Percentiles rank a stretch among this genome's conserved stretches.
These are phyloP conservation scores for Clavariopsis aquatica DNA, from an alignment of 495 filamentous ascomycete genomes.

Conservation along the genomic window DNA sequence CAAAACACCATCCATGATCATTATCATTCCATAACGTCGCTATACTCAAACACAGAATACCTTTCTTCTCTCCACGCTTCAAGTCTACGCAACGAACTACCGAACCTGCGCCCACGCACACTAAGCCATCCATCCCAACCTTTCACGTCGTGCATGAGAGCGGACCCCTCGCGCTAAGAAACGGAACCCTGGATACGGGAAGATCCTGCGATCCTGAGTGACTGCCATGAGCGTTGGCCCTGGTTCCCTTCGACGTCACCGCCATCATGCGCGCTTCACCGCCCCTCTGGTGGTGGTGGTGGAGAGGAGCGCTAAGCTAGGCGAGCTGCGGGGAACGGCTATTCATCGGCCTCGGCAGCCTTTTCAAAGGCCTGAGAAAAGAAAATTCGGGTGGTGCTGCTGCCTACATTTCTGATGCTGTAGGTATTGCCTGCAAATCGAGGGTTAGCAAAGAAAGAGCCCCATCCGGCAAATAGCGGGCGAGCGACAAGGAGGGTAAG, in stretches of 20 bases:
- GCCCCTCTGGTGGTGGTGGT: conserved; percentile 1
- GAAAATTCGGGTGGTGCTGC: conserved; percentile 70
- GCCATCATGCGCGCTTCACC: conserved; percentile 18
- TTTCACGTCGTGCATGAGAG: neutral
- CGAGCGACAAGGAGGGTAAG: neutral
- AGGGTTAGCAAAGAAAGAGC: conserved; percentile 3
- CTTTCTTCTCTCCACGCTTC: neutral
- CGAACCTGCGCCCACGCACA: neutral
- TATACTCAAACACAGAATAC: neutral
- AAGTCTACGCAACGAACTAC: neutral
- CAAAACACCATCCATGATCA: too few relatives aligned
- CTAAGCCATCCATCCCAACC: neutral
- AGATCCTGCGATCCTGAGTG: neutral
- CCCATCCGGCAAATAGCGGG: neutral
- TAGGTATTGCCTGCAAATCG: conserved; percentile 72
- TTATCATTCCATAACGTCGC: neutral
- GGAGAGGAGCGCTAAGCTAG: neutral
- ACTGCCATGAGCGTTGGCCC: neutral
- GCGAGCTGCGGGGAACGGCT: neutral
- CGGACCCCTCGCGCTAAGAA: neutral
- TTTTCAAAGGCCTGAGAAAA: conserved; percentile 77
- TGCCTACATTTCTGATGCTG: conserved; percentile 72
- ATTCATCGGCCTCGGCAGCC: neutral
- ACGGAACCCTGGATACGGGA: conserved; percentile 2
- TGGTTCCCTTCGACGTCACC: conserved; percentile 7